Evolutionary conservation across 768 basidiomycete species (phyloP), one percentile per base, ranked within the genome.

Genomic region (Basidioascus undulatus): DNA sequence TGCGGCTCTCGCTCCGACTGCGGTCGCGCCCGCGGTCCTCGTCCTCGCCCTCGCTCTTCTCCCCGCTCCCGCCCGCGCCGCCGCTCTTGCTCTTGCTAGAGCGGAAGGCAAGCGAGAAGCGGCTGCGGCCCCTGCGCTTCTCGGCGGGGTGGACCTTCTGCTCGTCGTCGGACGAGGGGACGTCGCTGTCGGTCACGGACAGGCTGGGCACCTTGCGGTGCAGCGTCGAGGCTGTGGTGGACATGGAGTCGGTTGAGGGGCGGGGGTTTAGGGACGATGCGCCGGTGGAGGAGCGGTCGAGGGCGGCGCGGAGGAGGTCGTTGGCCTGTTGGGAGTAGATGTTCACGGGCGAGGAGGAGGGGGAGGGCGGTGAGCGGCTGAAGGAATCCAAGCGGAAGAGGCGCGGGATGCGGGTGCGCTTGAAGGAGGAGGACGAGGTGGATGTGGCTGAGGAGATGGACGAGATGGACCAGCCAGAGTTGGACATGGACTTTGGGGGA

Each of bases 41-140:
- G 20, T 39, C 42, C 36, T 39, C 35, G 28, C 24, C 35, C 11
- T 26, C 32, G 7, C 15, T 13, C 24, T 25, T 46, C 9, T 19
- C 41, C 8, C 43, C 34, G 3, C 70, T 60, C 43, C 79, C 64
- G 2, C 72, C 66, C 3, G 80, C 65, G 7, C 68, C 65, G 27
- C 74, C 71, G 25, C 76, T 62, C 1, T 71, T 70, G 28, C 70
- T 71, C 60, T 79, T 74, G 71, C 79, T 72, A 25, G 62, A 65
- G 47, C 67, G 71, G 43, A 81, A 62, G 0, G 76, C 67, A 58
- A 65, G 67, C 48, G 69, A 71, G 41, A 68, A 63, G 51, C 76
- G 75, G 0, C 72, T 68, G 28, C 66, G 66, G 20, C 31, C 31
- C 15, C 36, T 32, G 5, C 42, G 40, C 10, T 60, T 54, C 12